Conservation (phyloP, 2,329 filamentous ascomycete species). For the Alternaria ventricosa region DNA sequence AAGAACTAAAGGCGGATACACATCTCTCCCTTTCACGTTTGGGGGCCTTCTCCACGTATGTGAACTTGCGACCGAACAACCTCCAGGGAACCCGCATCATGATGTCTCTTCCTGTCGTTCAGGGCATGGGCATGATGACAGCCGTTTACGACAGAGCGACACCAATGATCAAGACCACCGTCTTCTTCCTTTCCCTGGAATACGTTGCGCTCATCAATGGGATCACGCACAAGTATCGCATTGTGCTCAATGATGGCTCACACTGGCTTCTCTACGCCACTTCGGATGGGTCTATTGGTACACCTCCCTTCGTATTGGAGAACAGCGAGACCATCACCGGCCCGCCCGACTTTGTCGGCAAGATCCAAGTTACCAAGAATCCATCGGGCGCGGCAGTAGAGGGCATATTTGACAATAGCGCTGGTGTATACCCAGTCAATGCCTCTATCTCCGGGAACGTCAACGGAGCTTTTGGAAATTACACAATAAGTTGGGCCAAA, state of each 20-base stretch:
- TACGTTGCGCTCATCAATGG: conserved; percentile 38
- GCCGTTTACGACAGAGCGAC: conserved; percentile 73
- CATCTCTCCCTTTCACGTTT: conserved; percentile 60
- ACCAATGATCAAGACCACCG: conserved; percentile 75
- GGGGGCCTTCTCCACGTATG: conserved; percentile 66
- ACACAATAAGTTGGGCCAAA: conserved; percentile 75
- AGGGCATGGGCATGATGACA: conserved; percentile 89
- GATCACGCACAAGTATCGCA: conserved; percentile 47
- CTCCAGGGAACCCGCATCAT: conserved; percentile 59
- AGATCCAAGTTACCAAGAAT: conserved; percentile 84
- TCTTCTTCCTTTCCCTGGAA: conserved; percentile 75
- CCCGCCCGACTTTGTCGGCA: conserved; percentile 72
- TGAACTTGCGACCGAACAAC: conserved; percentile 65
- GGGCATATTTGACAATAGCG: conserved; percentile 76
- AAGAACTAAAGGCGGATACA: conserved; percentile 71
- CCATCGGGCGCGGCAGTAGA: conserved; percentile 61
- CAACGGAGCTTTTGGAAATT: conserved; percentile 64
- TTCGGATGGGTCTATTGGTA: conserved; percentile 59
- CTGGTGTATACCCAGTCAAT: conserved; percentile 75
- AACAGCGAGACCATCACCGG: conserved; percentile 72
- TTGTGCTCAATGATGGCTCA: conserved; percentile 59
- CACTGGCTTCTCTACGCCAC: conserved; percentile 83
- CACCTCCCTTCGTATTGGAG: conserved; percentile 72
- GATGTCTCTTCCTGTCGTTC: conserved; percentile 80
- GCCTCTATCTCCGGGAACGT: conserved; percentile 59